These are phyloP conservation scores for Russula brevipes DNA, from an alignment of 768 basidiomycete genomes.

Conservation along the genomic window DNA sequence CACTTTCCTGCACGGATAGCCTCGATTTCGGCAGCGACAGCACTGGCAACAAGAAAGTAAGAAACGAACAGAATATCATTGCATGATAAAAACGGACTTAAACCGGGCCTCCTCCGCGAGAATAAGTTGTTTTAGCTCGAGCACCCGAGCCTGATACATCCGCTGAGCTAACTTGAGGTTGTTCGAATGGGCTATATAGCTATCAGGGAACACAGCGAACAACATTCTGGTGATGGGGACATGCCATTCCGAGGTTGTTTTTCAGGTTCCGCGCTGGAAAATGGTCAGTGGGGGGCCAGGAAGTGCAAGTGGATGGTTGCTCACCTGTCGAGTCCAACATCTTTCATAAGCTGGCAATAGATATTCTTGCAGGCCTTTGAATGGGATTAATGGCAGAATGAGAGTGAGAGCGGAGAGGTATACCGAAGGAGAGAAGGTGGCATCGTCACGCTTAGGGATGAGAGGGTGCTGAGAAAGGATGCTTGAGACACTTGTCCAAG, in stretches of 20 bases:
- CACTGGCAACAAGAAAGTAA: slow-evolving; percentile 37
- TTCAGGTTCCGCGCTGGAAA: slow-evolving; percentile 30
- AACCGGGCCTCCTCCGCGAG: slow-evolving; percentile 69
- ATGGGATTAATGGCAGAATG: not conserved
- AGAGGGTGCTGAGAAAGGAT: slow-evolving; percentile 69
- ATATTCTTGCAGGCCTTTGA: slow-evolving; percentile 9
- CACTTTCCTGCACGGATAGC: slow-evolving; percentile 64
- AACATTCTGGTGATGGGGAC: not conserved
- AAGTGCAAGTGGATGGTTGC: not conserved
- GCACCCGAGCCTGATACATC: slow-evolving; percentile 62
- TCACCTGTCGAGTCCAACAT: slow-evolving; percentile 14
- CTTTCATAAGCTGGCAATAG: slow-evolving; percentile 4
- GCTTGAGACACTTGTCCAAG: slow-evolving; percentile 64
- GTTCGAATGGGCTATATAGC: slow-evolving; percentile 47
- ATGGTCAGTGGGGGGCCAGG: not conserved
- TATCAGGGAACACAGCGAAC: not conserved
- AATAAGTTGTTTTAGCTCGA: slow-evolving; percentile 70
- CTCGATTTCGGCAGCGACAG: slow-evolving; percentile 67
- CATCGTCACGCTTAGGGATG: slow-evolving; percentile 48
- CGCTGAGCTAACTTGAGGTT: slow-evolving; percentile 68
- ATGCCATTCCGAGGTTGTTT: slow-evolving; percentile 49
- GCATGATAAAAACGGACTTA: slow-evolving; percentile 44
- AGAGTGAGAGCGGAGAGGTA: slow-evolving; percentile 35
- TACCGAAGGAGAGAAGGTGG: slow-evolving; percentile 58
- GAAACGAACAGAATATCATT: not conserved